Percentiles rank a stretch among this genome's conserved stretches.
phyloP scores from a whole-genome alignment of 306 rosid species.

The Oemleria cerasiformis region DNA sequence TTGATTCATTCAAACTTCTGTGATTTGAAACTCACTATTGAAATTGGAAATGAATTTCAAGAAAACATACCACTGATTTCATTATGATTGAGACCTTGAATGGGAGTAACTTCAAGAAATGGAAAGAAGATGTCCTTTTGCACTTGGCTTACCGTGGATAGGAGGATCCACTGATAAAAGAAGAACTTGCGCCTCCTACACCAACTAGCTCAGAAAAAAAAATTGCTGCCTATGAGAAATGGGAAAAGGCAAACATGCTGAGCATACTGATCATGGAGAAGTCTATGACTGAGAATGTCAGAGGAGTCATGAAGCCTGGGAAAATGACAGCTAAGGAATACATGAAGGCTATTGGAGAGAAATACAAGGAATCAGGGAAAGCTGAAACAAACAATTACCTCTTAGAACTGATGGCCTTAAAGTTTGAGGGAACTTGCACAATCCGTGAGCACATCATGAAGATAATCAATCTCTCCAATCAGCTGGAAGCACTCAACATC shows the following conservation, averaged over 20 bases:
- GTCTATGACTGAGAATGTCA: neutral
- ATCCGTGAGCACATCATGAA: neutral
- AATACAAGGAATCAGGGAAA: neutral
- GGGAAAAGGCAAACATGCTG: neutral
- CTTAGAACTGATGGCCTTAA: too few species aligned
- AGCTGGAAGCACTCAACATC: neutral
- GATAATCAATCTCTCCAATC: neutral
- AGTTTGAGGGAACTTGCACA: too few species aligned
- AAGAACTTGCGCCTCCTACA: too few species aligned
- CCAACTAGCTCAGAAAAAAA: too few species aligned
- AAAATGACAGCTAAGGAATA: neutral
- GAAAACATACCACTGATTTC: too few species aligned
- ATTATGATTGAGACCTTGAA: too few species aligned
- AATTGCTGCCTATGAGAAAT: neutral
- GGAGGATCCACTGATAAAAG: neutral
- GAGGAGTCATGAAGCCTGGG: neutral
- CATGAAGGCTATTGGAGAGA: neutral
- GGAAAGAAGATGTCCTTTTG: neutral
- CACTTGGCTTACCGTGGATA: neutral
- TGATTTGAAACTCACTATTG: too few species aligned
- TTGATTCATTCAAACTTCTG: too few species aligned
- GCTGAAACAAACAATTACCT: too few species aligned
- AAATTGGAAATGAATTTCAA: too few species aligned
- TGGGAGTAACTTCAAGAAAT: neutral
- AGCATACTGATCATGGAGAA: neutral